Evolutionary conservation across 768 basidiomycete species (phyloP).

Genomic region (Myochromella boudieri): DNA sequence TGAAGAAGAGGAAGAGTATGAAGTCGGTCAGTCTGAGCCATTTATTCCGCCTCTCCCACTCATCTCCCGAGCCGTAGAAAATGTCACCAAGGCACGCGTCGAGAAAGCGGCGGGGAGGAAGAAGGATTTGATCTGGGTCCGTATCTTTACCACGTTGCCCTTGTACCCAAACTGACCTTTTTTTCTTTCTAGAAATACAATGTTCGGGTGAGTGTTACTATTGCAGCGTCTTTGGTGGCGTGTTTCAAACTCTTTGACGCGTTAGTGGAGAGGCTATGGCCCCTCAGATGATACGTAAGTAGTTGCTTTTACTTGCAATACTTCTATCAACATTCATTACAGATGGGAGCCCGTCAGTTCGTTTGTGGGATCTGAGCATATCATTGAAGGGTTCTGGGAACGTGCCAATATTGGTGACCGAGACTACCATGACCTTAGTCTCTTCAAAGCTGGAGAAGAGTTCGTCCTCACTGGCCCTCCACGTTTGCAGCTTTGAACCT

Average conservation of each 20-base stretch:
- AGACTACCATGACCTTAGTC: constrained; percentile 45
- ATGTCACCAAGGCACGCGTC: constrained; percentile 51
- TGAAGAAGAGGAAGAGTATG: constrained; percentile 54
- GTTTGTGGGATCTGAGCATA: constrained; percentile 56
- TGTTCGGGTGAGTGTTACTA: constrained; percentile 48
- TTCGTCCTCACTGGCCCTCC: constrained; percentile 60
- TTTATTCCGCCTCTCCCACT: background rate
- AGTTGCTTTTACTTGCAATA: background rate
- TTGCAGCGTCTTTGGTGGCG: background rate
- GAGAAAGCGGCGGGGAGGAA: constrained; percentile 40
- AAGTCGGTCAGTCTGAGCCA: constrained; percentile 55
- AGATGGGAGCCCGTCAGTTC: constrained; percentile 73
- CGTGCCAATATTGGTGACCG: constrained; percentile 46
- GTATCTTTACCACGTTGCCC: constrained; percentile 14
- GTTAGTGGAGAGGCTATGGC: constrained; percentile 63
- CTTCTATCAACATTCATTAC: constrained; percentile 5
- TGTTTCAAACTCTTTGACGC: constrained; percentile 6
- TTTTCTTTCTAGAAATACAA: constrained; percentile 49
- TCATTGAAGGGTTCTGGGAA: constrained; percentile 53
- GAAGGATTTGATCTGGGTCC: constrained; percentile 52
- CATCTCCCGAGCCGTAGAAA: constrained; percentile 41
- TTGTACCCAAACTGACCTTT: constrained; percentile 6
- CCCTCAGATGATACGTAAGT: constrained; percentile 59
- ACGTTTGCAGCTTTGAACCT: constrained; percentile 34
- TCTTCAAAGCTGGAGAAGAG: constrained; percentile 55